Conservation (phyloP, 1,284 basidiomycete species). For the Ustanciosporium gigantosporum region DNA sequence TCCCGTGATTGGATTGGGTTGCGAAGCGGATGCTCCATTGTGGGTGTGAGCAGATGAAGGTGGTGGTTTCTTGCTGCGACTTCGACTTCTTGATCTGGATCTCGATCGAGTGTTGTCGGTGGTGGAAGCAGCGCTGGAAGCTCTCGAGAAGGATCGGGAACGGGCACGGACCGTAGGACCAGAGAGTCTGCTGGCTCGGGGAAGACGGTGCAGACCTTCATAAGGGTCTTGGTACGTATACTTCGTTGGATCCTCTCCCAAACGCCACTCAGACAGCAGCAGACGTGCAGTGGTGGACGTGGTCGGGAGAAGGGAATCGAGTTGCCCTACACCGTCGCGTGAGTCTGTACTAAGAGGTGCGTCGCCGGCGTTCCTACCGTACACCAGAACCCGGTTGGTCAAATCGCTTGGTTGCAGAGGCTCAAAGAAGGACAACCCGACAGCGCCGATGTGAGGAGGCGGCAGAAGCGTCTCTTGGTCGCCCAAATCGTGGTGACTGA, state of each 20-base stretch:
- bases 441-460: constrained; percentile 22
- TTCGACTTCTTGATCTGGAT: constrained; percentile 7
- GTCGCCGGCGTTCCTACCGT: neutral
- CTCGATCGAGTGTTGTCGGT: neutral
- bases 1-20: too few relatives aligned
- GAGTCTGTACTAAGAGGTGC: too few relatives aligned
- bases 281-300: constrained; percentile 31
- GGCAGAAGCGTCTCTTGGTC: constrained; percentile 23
- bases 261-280: constrained; percentile 29
- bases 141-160: constrained; percentile 31
- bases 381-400: too few relatives aligned
- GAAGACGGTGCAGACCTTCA: constrained; percentile 29
- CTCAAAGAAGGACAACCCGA: constrained; percentile 23
- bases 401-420: constrained; percentile 16
- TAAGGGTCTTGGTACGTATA: constrained; percentile 29
- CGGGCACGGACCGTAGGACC: constrained; percentile 23
- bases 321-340: too few relatives aligned
- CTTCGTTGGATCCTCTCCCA: constrained; percentile 18
- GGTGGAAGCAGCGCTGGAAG: constrained; percentile 15
- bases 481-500: constrained; percentile 21
- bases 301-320: constrained; percentile 24
- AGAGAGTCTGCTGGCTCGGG: constrained; percentile 20
- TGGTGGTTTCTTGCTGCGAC: constrained; percentile 3
- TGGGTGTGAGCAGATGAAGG: neutral
- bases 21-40: too few relatives aligned